A percentile compares a stretch with the other conserved stretches of the same genome.
Evolutionary conservation across 2,329 filamentous ascomycete species (phyloP).

Genomic region (Mycosphaerelloides madeirae): DNA sequence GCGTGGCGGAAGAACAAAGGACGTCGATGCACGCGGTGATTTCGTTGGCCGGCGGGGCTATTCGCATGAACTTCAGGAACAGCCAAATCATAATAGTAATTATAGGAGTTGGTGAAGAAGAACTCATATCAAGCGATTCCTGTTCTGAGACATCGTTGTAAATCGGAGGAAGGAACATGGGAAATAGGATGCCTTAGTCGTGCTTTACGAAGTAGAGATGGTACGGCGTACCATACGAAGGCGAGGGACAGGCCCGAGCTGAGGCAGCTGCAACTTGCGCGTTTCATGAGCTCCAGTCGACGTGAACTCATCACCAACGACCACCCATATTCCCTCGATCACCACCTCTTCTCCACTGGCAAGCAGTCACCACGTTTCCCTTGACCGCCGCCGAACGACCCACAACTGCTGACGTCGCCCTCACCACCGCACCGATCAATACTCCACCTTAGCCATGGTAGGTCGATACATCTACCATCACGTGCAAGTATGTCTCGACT

Average conservation of each 20-base stretch:
- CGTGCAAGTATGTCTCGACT: conserved; percentile 4
- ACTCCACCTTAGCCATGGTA: conserved; percentile 23
- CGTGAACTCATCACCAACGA: neutral
- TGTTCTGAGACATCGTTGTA: too few species aligned
- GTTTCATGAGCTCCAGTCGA: neutral
- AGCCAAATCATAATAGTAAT: too few species aligned
- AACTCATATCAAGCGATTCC: too few species aligned
- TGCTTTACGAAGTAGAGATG: too few species aligned
- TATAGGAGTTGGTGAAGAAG: too few species aligned
- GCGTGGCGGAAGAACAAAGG: neutral
- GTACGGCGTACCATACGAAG: too few species aligned
- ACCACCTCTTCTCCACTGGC: neutral
- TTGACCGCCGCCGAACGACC: too few species aligned
- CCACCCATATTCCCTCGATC: neutral
- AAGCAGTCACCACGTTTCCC: neutral
- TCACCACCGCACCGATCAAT: conserved; percentile 1
- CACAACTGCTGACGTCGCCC: too few species aligned
- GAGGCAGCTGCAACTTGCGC: conserved; percentile 7
- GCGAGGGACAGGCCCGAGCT: neutral
- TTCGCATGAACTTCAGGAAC: too few species aligned
- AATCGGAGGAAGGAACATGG: too few species aligned
- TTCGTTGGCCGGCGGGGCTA: neutral
- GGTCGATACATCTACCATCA: conserved; percentile 12
- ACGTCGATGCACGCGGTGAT: neutral
- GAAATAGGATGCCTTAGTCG: too few species aligned